Evolutionary conservation across 139 green algal genomes (phyloP).

Genomic region (Deuterostichococcus epilithicus): DNA sequence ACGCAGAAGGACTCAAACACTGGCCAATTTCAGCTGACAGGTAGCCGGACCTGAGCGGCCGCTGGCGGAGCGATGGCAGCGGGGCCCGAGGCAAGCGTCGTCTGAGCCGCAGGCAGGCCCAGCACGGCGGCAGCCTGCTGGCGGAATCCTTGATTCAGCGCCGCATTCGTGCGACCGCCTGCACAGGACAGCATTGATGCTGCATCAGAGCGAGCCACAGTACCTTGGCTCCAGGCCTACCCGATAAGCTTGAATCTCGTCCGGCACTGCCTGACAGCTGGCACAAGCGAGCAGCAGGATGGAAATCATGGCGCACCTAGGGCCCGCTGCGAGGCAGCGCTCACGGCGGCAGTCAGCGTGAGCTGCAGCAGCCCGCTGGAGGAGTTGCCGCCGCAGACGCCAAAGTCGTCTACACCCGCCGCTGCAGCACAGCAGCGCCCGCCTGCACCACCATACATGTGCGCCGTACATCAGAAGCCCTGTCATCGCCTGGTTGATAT

Average conservation of each 20-base stretch:
- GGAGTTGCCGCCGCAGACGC: conserved; percentile 44
- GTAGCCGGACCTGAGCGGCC: neutral
- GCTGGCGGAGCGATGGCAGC: too few relatives aligned
- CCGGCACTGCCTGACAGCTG: too few relatives aligned
- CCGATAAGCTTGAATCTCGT: too few relatives aligned
- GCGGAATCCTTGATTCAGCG: neutral
- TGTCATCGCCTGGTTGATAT: conserved; percentile 4
- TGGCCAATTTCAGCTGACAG: too few relatives aligned
- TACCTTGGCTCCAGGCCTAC: too few relatives aligned
- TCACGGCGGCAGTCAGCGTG: conserved; percentile 1
- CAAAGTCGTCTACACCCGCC: conserved; percentile 42
- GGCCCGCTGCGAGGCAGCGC: too few relatives aligned
- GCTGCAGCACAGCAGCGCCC: neutral
- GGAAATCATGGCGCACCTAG: too few relatives aligned
- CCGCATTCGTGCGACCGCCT: neutral
- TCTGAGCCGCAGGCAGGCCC: neutral
- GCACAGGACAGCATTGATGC: too few relatives aligned
- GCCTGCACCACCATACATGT: neutral
- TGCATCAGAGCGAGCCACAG: too few relatives aligned
- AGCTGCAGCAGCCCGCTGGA: conserved; percentile 32
- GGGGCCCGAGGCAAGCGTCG: neutral
- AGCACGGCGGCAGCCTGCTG: neutral
- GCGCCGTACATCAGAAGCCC: neutral
- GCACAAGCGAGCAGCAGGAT: too few relatives aligned
- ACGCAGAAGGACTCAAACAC: too few relatives aligned